Base-by-base conservation (phyloP, 2,329 filamentous ascomycete genomes). In the Proliferodiscus dingleyae region DNA sequence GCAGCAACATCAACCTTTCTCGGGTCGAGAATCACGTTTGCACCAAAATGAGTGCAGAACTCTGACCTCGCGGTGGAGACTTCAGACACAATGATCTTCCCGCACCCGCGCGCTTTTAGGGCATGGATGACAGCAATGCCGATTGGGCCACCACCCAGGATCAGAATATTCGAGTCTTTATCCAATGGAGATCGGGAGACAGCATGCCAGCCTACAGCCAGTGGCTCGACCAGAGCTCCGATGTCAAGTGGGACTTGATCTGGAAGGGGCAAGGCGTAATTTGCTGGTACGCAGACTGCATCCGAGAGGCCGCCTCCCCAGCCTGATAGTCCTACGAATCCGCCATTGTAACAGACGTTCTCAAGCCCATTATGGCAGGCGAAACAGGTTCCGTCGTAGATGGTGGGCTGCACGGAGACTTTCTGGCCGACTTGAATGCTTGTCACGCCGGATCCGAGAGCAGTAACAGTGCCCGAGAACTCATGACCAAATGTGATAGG, bases 401-500 rank as follows among this genome's bases (percentile, higher is more conserved):
- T 68, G 9, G 74, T 80, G 2, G 81, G 81, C 51, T 80, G 76
- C 3, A 84, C 69, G 4, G 72, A 76, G 15, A 82, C 79, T 15
- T 69, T 65, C 50, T 84, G 74, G 1, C 80, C 80, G 1, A 74
- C 59, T 34, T 70, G 66, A 38, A 83, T 64, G 8, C 60, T 60
- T 0, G 56, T 62, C 2, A 80, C 72, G 1, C 65, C 69, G 0
- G 66, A 56, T 0, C 80, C 80, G n/a, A 84, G 64, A 52, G 81
- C 77, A 9, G 72, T 68, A 24, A 85, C 67, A 2, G 72, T 71
- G 9, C 81, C 81, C 3, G 72, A 76, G 61, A 85, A 81, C 58
- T 85, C 82, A 57, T 85, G 81, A 21, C 82, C 81, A 8, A 85
- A 67, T 0, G 72, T 80, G 8, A 83, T 69, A 3, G 80, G 81